These are phyloP conservation scores for Linnemannia hyalina DNA, from an alignment of 192 early-diverging fungal species.

Conservation along the genomic window DNA sequence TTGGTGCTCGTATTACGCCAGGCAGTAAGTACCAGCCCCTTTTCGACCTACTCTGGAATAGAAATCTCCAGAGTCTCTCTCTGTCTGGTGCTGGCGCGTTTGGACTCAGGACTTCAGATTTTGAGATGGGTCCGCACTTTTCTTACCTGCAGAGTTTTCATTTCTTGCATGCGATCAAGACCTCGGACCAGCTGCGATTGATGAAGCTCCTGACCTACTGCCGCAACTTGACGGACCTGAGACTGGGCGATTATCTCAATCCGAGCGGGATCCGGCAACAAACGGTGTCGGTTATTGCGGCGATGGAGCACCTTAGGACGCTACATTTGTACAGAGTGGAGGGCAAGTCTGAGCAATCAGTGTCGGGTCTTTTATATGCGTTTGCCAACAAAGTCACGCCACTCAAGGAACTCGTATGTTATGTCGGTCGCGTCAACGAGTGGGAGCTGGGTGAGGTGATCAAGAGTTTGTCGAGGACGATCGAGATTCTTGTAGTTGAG, in stretches of 20 bases:
- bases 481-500: neutral
- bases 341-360: neutral
- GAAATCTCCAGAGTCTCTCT: neutral
- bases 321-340: neutral
- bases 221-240: neutral
- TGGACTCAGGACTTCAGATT: neutral
- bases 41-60: neutral
- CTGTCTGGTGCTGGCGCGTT: neutral
- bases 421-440: neutral
- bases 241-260: neutral
- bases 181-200: neutral
- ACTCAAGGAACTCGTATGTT: neutral
- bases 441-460: neutral
- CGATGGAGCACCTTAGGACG: neutral
- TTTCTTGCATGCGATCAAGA: neutral
- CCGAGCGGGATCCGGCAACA: neutral
- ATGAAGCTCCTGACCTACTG: neutral
- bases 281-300: neutral
- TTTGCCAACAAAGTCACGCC: neutral
- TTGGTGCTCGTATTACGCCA: neutral
- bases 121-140: neutral
- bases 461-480: neutral
- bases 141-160: neutral
- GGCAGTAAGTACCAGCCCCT: neutral
- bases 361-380: neutral